Evolutionary conservation across 345 rosid species (phyloP).

Genomic region (Citrus unshiu): DNA sequence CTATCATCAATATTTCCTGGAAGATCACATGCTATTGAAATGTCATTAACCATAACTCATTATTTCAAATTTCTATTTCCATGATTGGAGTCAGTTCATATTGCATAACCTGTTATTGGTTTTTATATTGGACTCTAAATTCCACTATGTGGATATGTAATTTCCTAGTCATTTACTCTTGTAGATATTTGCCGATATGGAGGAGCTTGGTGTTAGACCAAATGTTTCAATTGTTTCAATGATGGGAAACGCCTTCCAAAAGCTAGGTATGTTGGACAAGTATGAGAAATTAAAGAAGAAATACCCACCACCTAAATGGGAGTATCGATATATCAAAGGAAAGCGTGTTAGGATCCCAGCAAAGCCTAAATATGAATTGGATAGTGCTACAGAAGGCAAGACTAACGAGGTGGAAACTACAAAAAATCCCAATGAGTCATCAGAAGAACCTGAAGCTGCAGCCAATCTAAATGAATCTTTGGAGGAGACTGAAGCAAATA

Average conservation of each 20-base stretch:
- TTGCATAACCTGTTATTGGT: neutral
- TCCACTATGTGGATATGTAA: neutral
- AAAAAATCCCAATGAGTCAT: conserved; percentile 1
- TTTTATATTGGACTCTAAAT: neutral
- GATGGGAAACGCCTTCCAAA: conserved; percentile 70
- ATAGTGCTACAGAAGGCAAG: neutral
- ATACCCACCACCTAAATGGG: conserved; percentile 85
- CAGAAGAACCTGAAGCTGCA: neutral
- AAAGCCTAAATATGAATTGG: conserved; percentile 18
- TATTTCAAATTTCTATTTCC: neutral
- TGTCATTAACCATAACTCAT: neutral
- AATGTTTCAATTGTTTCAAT: conserved; percentile 51
- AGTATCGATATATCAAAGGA: conserved; percentile 72
- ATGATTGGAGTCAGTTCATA: neutral
- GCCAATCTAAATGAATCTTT: neutral
- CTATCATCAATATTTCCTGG: neutral
- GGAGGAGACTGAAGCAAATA: neutral
- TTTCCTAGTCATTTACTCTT: conserved; percentile 2
- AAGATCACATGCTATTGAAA: neutral
- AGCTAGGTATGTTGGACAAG: conserved; percentile 69
- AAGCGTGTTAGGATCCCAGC: conserved; percentile 68
- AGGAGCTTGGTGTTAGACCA: conserved; percentile 85
- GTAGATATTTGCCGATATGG: conserved; percentile 98
- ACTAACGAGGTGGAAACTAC: neutral
- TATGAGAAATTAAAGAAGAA: conserved; percentile 58